Percentiles rank a stretch among this genome's conserved stretches.
Conservation (phyloP, 163 green algal genomes). For the Botryococcus braunii region DNA sequence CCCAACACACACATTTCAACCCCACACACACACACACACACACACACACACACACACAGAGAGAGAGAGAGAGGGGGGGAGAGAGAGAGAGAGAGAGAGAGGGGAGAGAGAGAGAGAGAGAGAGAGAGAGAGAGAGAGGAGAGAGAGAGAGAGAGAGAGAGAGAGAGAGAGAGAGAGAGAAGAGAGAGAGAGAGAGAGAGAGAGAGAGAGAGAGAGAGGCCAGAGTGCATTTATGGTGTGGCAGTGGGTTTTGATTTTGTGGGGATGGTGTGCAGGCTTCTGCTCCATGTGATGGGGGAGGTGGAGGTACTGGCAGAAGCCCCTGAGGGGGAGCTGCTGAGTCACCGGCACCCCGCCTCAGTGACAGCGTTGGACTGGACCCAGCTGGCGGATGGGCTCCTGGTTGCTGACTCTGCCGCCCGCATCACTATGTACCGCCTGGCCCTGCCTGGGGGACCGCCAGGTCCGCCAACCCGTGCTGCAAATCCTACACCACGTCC, state of each 20-base stretch:
- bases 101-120: no score
- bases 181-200: not conserved
- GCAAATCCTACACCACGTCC: not conserved
- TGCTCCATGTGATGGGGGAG: not conserved
- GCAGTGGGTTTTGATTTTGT: not conserved
- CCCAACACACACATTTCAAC: not conserved
- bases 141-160: not conserved
- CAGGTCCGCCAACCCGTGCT: not conserved
- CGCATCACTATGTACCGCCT: constrained; percentile 33
- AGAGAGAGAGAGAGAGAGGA: not conserved
- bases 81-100: no score
- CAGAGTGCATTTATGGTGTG: not conserved
- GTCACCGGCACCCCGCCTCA: constrained; percentile 5
- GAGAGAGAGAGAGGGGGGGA: not conserved
- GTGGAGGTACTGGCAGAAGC: not conserved
- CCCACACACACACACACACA: not conserved
- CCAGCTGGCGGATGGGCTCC: constrained; percentile 29
- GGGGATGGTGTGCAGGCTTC: not conserved
- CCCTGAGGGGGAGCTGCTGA: not conserved
- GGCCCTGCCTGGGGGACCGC: no score
- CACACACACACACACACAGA: not conserved
- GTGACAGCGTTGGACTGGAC: constrained; percentile 41
- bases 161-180: not conserved
- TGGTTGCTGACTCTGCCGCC: constrained; percentile 33
- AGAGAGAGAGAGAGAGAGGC: not conserved